phyloP scores from a whole-genome alignment of 106 monocot species.

The Narthecium ossifragum region DNA sequence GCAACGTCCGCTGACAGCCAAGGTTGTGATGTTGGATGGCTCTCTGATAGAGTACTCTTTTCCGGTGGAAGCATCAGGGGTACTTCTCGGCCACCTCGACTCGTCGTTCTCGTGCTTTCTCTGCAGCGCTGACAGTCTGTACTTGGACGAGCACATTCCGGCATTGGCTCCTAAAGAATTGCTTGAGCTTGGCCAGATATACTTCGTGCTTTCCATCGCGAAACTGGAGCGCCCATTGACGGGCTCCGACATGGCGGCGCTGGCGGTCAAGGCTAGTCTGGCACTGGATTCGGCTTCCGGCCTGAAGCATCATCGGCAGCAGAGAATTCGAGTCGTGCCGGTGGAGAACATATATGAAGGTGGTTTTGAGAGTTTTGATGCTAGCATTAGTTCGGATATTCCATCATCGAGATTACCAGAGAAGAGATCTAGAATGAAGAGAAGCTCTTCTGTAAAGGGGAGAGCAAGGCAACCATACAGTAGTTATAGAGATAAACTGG shows the following conservation, averaged over 20 bases:
- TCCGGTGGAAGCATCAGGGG: neutral
- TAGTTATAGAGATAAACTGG: too few species aligned
- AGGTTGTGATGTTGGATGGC: constrained; percentile 9
- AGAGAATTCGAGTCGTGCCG: neutral
- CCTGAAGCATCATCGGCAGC: neutral
- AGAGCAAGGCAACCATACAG: too few species aligned
- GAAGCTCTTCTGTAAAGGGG: too few species aligned
- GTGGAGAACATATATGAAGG: neutral
- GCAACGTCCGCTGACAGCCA: neutral
- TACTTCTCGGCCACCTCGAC: neutral
- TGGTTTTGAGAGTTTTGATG: neutral
- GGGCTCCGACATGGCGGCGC: constrained; percentile 15
- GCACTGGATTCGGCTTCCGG: neutral
- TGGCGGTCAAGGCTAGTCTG: constrained; percentile 16
- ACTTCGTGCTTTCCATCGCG: constrained; percentile 14
- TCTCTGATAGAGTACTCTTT: constrained; percentile 2
- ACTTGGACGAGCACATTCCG: neutral
- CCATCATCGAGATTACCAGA: too few species aligned
- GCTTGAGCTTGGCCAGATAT: constrained; percentile 7
- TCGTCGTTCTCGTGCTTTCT: constrained; percentile 4
- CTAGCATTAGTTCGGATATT: neutral
- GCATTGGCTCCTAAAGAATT: constrained; percentile 1
- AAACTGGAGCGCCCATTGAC: constrained; percentile 3
- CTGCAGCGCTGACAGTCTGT: constrained; percentile 18
- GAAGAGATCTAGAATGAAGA: too few species aligned